Evolutionary conservation across 352 stramenopile genomes (phyloP).

Genomic region (Lagenidium giganteum): DNA sequence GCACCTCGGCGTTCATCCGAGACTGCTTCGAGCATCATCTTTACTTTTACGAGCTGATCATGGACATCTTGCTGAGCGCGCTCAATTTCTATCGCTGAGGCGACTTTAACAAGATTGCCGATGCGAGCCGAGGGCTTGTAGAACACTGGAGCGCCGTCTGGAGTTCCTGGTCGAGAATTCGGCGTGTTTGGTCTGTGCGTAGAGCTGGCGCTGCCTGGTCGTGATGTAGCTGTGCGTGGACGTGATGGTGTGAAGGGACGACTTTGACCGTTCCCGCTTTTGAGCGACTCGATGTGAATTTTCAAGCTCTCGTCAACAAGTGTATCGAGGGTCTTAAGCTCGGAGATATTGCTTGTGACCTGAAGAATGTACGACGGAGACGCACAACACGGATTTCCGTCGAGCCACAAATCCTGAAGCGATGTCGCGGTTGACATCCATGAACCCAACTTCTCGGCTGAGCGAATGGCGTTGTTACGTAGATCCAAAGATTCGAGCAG

Average conservation of each 20-base stretch:
- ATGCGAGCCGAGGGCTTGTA: conserved; percentile 40
- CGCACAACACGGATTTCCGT: conserved; percentile 60
- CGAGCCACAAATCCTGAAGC: conserved; percentile 62
- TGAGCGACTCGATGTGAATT: conserved; percentile 33
- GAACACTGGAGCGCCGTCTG: conserved; percentile 36
- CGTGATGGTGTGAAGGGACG: conserved; percentile 33
- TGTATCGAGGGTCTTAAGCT: conserved; percentile 59
- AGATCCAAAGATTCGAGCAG: conserved; percentile 71
- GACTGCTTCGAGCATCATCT: conserved; percentile 41
- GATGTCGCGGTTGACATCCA: conserved; percentile 16
- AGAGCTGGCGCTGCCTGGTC: conserved; percentile 22
- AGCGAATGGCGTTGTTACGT: conserved; percentile 47
- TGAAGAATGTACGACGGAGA: conserved; percentile 60
- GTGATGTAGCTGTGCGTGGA: conserved; percentile 22
- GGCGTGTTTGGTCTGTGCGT: conserved; percentile 20
- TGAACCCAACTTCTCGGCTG: too few relatives aligned
- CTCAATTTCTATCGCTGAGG: conserved; percentile 34
- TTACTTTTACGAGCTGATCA: conserved; percentile 53
- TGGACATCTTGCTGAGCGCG: conserved; percentile 43
- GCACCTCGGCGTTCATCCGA: conserved; percentile 7
- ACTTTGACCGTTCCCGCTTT: conserved; percentile 22
- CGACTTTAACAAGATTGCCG: conserved; percentile 49
- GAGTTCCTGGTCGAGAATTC: conserved; percentile 26
- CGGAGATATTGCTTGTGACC: conserved; percentile 28
- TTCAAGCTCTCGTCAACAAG: conserved; percentile 45